These are phyloP conservation scores for Taiozyma onychis DNA, from an alignment of 1,139 yeast genomes.

Conservation along the genomic window DNA sequence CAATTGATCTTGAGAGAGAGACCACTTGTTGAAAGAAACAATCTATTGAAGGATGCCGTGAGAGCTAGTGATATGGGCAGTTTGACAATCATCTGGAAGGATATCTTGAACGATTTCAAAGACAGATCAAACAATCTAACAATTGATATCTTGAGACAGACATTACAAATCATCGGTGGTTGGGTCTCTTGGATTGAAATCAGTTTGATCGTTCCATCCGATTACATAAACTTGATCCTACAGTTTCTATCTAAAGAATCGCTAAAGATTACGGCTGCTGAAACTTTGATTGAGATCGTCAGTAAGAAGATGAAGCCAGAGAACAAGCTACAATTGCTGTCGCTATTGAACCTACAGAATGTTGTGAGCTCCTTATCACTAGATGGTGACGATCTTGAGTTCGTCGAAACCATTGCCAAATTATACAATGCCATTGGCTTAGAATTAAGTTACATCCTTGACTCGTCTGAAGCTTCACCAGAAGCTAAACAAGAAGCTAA, in stretches of 20 bases:
- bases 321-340: constrained; percentile 76
- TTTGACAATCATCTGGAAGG: constrained; percentile 67
- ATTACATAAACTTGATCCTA: constrained; percentile 57
- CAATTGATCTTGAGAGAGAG: constrained; percentile 71
- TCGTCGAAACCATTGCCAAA: constrained; percentile 72
- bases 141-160: constrained; percentile 48
- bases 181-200: constrained; percentile 97
- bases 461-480: constrained; percentile 32
- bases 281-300: constrained; percentile 73
- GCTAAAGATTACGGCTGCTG: constrained; percentile 58
- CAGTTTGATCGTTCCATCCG: constrained; percentile 63
- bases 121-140: constrained; percentile 24
- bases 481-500: constrained; percentile 36
- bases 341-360: constrained; percentile 58
- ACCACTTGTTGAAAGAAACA: constrained; percentile 59
- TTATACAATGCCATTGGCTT: constrained; percentile 69
- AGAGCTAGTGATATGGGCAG: constrained; percentile 68
- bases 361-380: constrained; percentile 37
- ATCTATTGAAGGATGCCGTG: constrained; percentile 71
- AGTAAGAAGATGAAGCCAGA: constrained; percentile 88
- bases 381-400: constrained; percentile 48
- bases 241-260: constrained; percentile 48
- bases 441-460: constrained; percentile 66
- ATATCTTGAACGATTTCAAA: constrained; percentile 37
- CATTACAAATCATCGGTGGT: constrained; percentile 70